Conservation (phyloP, 2,329 filamentous ascomycete genomes). For the Paraconiothyrium sp. region DNA sequence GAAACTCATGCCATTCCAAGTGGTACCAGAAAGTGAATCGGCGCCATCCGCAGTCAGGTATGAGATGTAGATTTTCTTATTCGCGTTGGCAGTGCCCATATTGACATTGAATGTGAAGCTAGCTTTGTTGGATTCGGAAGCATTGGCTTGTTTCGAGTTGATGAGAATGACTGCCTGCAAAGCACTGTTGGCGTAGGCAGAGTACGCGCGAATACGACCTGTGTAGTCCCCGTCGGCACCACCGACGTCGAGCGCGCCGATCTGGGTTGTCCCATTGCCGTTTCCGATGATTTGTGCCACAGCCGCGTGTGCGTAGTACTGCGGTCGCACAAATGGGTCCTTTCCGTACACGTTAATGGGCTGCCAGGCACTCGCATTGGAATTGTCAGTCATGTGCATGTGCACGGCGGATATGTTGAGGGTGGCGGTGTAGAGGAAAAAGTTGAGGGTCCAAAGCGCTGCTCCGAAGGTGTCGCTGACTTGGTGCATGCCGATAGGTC, state of each 20-base stretch:
- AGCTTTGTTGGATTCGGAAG: slow-evolving; percentile 48
- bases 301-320: slow-evolving; percentile 63
- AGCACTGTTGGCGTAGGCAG: slow-evolving; percentile 55
- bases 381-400: slow-evolving; percentile 66
- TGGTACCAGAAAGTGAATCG: slow-evolving; percentile 54
- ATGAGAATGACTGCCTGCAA: slow-evolving; percentile 57
- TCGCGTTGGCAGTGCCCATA: slow-evolving; percentile 51
- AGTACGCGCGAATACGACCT: slow-evolving; percentile 56
- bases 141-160: slow-evolving; percentile 57
- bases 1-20: slow-evolving; percentile 60
- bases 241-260: slow-evolving; percentile 48
- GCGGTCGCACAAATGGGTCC: slow-evolving; percentile 57
- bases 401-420: slow-evolving; percentile 59
- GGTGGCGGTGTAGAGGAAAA: slow-evolving; percentile 60
- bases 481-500: slow-evolving; percentile 58
- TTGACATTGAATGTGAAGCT: slow-evolving; percentile 55
- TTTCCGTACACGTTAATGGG: slow-evolving; percentile 54
- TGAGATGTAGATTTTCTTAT: slow-evolving; percentile 57
- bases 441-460: slow-evolving; percentile 63
- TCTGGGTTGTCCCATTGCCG: slow-evolving; percentile 57
- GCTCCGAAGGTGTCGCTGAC: slow-evolving; percentile 61
- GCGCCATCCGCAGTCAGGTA: slow-evolving; percentile 59
- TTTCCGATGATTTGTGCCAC: slow-evolving; percentile 61
- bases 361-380: slow-evolving; percentile 61
- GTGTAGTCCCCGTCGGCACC: slow-evolving; percentile 49